Evolutionary conservation across 2,329 filamentous ascomycete species (phyloP).

Genomic region (Cylindrodendrum hubeiense): DNA sequence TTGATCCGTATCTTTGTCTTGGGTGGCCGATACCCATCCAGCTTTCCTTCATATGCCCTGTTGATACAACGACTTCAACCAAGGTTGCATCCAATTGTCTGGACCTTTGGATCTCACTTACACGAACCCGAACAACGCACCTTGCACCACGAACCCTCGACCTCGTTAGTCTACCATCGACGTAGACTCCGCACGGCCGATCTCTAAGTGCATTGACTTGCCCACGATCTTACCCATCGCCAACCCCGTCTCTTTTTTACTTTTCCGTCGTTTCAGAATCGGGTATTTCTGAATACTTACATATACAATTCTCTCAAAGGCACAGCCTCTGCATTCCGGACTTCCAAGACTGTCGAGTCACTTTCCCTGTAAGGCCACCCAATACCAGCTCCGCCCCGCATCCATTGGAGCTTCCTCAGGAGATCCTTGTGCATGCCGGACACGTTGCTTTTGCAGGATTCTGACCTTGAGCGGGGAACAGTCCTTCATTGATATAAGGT

Average conservation of each 20-base stretch:
- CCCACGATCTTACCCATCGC: constrained; percentile 5
- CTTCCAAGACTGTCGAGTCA: not conserved
- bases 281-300: constrained; percentile 2
- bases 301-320: constrained; percentile 15
- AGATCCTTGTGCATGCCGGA: constrained; percentile 3
- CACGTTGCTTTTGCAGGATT: constrained; percentile 24
- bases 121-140: constrained; percentile 13
- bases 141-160: constrained; percentile 22
- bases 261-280: not conserved
- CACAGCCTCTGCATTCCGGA: constrained; percentile 1
- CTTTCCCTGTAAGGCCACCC: constrained; percentile 11
- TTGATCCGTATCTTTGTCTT: constrained; percentile 20
- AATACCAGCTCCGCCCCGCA: not conserved
- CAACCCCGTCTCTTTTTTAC: not conserved
- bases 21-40: constrained; percentile 13
- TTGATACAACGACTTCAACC: constrained; percentile 3
- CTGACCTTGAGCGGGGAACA: constrained; percentile 22
- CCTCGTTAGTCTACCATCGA: constrained; percentile 15
- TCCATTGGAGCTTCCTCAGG: not conserved
- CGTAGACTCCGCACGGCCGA: constrained; percentile 21
- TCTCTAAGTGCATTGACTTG: constrained; percentile 27
- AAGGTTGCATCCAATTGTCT: not conserved
- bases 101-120: constrained; percentile 15
- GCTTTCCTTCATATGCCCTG: constrained; percentile 20
- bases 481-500: constrained; percentile 22